A percentile compares a stretch with the other conserved stretches of the same genome.
Conservation (phyloP, 2,329 filamentous ascomycete species). For the Fusarium pseudonygamai region DNA sequence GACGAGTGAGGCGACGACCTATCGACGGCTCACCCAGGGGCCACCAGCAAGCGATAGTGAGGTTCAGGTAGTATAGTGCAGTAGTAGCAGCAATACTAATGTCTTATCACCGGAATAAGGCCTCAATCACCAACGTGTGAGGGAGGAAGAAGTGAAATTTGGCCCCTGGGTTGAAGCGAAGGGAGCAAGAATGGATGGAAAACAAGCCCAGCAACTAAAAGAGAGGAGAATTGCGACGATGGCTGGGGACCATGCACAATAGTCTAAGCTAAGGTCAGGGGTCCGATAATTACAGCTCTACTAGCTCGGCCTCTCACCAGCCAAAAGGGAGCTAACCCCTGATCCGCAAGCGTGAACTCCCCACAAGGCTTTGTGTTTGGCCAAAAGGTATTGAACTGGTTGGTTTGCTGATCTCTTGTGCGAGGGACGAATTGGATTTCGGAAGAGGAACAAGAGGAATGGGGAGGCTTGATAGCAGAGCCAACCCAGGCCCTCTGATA, state of each 20-base stretch:
- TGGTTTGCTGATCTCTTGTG: conserved; percentile 12
- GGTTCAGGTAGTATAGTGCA: conserved; percentile 6
- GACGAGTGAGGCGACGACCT: conserved; percentile 3
- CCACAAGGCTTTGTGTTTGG: conserved; percentile 19
- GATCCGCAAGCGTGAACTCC: conserved; percentile 21
- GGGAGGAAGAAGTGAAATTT: conserved; percentile 18
- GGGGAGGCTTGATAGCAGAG: conserved; percentile 13
- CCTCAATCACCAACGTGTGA: conserved; percentile 22
- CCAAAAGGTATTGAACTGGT: neutral
- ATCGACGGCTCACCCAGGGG: conserved; percentile 21
- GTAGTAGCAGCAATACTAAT: conserved; percentile 11
- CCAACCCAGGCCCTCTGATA: neutral
- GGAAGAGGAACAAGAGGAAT: conserved; percentile 15
- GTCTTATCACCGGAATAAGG: conserved; percentile 34
- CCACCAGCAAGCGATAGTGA: conserved; percentile 11
- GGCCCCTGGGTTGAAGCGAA: conserved; percentile 30
- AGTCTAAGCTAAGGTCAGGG: conserved; percentile 30
- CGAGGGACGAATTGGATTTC: conserved; percentile 5
- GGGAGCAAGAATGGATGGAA: conserved; percentile 24
- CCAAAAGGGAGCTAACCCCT: conserved; percentile 24
- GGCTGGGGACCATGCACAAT: conserved; percentile 36
- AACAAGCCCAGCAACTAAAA: conserved; percentile 15
- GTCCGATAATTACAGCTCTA: conserved; percentile 17
- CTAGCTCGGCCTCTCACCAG: neutral
- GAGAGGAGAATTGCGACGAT: conserved; percentile 27